Conservation (phyloP, 2,329 filamentous ascomycete species). For the Monosporascus ibericus region DNA sequence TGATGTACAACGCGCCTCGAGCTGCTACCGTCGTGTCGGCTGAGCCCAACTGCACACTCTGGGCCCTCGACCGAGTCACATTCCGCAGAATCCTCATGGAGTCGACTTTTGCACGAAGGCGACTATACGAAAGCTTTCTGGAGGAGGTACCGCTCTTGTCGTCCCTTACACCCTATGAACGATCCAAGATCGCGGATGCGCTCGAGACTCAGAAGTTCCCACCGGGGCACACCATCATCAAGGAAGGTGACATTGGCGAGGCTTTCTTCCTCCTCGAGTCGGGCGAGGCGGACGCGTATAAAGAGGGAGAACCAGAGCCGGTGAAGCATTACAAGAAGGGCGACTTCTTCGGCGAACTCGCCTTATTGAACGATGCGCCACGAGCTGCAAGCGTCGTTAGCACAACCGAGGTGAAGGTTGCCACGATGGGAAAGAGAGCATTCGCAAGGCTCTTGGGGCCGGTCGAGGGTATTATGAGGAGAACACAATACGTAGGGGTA, state of each 20-base stretch:
- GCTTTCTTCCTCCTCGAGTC: constrained; percentile 87
- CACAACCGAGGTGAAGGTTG: constrained; percentile 84
- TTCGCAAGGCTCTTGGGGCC: constrained; percentile 91
- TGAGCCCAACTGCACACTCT: constrained; percentile 72
- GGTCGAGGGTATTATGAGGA: constrained; percentile 89
- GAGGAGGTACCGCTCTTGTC: constrained; percentile 86
- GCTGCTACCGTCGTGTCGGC: constrained; percentile 88
- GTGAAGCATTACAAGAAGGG: constrained; percentile 84
- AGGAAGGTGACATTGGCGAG: constrained; percentile 84
- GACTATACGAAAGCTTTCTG: constrained; percentile 96
- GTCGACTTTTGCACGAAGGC: constrained; percentile 88
- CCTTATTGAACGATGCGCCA: constrained; percentile 86
- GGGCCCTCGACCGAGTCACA: constrained; percentile 91
- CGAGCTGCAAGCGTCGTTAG: constrained; percentile 85
- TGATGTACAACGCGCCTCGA: constrained; percentile 98
- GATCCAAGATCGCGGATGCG: constrained; percentile 95
- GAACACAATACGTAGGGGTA: constrained; percentile 59
- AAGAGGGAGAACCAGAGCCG: constrained; percentile 60
- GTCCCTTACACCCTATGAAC: constrained; percentile 82
- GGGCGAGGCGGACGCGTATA: constrained; percentile 82
- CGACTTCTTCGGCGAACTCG: constrained; percentile 95
- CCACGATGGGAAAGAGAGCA: constrained; percentile 83
- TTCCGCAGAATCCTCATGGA: constrained; percentile 99
- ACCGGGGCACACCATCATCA: constrained; percentile 76
- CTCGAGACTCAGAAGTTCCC: constrained; percentile 85